Evolutionary conservation across 805 yeast genomes (phyloP).

Genomic region (Saccharomycopsis oosterbeekiorum): DNA sequence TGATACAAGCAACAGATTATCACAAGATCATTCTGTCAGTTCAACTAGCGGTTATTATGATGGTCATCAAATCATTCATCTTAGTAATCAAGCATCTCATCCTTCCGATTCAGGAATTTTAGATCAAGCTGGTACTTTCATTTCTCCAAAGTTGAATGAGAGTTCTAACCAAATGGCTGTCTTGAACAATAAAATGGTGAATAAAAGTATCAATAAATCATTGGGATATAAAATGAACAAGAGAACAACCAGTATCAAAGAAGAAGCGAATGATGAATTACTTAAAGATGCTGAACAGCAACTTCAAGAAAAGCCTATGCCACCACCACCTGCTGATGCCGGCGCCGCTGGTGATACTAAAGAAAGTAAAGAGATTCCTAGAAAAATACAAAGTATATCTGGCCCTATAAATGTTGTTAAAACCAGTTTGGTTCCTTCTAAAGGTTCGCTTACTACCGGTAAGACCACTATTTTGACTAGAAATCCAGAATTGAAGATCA

Average conservation of each 20-base stretch:
- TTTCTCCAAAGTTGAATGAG: neutral
- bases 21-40: neutral
- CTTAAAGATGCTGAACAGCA: neutral
- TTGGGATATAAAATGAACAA: neutral
- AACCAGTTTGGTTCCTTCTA: slow-evolving; percentile 1
- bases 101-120: neutral
- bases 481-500: neutral
- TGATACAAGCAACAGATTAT: neutral
- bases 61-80: neutral
- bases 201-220: neutral
- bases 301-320: neutral
- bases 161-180: neutral
- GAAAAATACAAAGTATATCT: slow-evolving; percentile 1
- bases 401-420: slow-evolving; percentile 14
- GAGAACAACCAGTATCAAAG: neutral
- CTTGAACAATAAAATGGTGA: neutral
- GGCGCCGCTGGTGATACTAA: neutral
- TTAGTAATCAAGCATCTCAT: neutral
- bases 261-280: neutral
- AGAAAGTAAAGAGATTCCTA: neutral
- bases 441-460: neutral
- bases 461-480: neutral
- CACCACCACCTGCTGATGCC: neutral
- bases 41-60: neutral
- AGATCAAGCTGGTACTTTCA: neutral